These are phyloP conservation scores for Stygiomarasmius scandens DNA, from an alignment of 1,284 basidiomycete species.

Conservation along the genomic window DNA sequence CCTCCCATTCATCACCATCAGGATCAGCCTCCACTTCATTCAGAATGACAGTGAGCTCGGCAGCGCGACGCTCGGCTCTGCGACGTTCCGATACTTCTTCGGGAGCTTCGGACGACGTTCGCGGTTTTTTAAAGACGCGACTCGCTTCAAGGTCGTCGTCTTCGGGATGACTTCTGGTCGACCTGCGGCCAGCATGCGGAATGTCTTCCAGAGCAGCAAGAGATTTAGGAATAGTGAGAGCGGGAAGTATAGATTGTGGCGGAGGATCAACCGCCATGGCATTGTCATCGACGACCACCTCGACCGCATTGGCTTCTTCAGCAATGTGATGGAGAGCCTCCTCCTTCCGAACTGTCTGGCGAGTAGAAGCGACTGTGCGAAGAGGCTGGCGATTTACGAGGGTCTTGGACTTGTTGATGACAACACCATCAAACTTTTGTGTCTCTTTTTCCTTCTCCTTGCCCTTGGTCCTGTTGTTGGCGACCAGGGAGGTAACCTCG, in stretches of 20 bases:
- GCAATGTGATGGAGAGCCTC: conserved; percentile 34
- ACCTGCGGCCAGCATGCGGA: conserved; percentile 29
- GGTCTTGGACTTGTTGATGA: conserved; percentile 47
- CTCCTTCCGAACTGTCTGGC: conserved; percentile 23
- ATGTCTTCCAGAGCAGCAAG: conserved; percentile 37
- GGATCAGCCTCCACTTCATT: conserved; percentile 62
- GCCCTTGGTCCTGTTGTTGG: conserved; percentile 44
- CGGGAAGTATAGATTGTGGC: conserved; percentile 39
- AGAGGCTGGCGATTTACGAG: conserved; percentile 43
- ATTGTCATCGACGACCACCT: conserved; percentile 42
- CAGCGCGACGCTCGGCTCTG: conserved; percentile 33
- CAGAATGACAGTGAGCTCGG: conserved; percentile 37
- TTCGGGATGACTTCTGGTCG: conserved; percentile 15
- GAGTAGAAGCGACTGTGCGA: conserved; percentile 36
- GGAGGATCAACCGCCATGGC: conserved; percentile 62
- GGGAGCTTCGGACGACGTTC: conserved; percentile 70
- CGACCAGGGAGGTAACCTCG: conserved; percentile 59
- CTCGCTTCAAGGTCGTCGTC: conserved; percentile 50
- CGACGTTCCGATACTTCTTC: conserved; percentile 46
- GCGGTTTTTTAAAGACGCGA: conserved; percentile 68
- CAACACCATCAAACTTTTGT: conserved; percentile 57
- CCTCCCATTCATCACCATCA: conserved; percentile 72
- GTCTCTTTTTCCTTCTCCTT: conserved; percentile 52
- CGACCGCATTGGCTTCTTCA: conserved; percentile 34
- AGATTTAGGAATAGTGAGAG: conserved; percentile 45